Evolutionary conservation across 2,329 filamentous ascomycete species (phyloP).

Genomic region (Karstenula rhodostoma): DNA sequence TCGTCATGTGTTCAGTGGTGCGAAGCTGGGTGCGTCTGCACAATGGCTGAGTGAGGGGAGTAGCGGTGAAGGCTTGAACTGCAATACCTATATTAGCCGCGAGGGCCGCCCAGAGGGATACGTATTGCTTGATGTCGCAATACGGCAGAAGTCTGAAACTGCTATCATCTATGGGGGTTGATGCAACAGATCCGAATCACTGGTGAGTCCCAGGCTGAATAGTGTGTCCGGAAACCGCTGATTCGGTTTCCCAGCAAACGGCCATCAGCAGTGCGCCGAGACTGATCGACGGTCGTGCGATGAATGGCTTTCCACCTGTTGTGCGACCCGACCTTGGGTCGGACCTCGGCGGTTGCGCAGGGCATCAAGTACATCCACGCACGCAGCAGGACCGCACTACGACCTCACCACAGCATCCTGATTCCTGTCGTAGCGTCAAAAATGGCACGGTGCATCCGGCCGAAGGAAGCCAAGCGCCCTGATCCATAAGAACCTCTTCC

Average conservation of each 20-base stretch:
- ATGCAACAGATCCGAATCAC: background rate
- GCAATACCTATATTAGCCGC: conserved; percentile 10
- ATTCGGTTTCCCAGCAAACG: conserved; percentile 10
- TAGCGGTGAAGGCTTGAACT: conserved; percentile 11
- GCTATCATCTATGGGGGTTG: background rate
- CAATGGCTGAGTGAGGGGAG: conserved; percentile 3
- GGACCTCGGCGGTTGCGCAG: conserved; percentile 8
- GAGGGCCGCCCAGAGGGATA: conserved; percentile 1
- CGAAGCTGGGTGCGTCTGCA: background rate
- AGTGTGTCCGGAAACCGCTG: conserved; percentile 3
- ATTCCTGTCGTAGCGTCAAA: background rate
- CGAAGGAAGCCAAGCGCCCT: background rate
- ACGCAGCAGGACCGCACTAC: background rate
- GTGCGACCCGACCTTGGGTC: conserved; percentile 6
- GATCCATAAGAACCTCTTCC: conserved; percentile 2
- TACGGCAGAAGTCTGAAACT: background rate
- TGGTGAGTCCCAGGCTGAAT: conserved; percentile 1
- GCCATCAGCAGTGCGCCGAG: background rate
- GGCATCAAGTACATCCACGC: background rate
- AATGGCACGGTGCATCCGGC: background rate
- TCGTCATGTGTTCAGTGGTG: conserved; percentile 3
- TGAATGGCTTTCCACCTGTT: background rate
- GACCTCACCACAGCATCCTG: background rate
- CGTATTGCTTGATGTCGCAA: background rate
- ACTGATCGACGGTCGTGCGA: conserved; percentile 10